A percentile compares a stretch with the other conserved stretches of the same genome.
Evolutionary conservation across 345 rosid genomes (phyloP).

Genomic region (Camelina laxa): DNA sequence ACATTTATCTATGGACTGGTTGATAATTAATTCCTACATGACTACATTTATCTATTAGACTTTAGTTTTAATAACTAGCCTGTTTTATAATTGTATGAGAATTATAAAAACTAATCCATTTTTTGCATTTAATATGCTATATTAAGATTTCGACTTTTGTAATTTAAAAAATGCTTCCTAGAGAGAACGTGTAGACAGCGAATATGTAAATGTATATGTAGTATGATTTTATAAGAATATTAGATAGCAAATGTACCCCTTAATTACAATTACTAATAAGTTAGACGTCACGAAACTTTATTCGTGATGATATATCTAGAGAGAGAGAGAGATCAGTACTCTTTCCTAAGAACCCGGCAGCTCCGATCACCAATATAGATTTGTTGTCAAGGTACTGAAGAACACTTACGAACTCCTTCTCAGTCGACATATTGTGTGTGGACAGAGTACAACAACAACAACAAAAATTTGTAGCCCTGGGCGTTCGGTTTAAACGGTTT

Average conservation of each 20-base stretch:
- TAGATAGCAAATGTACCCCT: too few relatives aligned
- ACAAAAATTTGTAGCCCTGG: too few relatives aligned
- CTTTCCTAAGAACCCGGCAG: constrained; percentile 46
- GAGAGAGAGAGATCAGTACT: constrained; percentile 27
- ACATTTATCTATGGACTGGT: too few relatives aligned
- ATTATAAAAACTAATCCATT: background rate
- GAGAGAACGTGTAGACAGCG: background rate
- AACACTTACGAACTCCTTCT: constrained; percentile 39
- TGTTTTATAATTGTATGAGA: too few relatives aligned
- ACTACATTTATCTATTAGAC: too few relatives aligned
- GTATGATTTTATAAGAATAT: too few relatives aligned
- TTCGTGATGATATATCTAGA: background rate
- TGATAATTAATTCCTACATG: too few relatives aligned
- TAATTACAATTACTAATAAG: too few relatives aligned
- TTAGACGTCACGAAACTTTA: too few relatives aligned
- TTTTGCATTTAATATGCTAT: background rate
- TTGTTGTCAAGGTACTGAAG: constrained; percentile 45
- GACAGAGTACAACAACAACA: background rate
- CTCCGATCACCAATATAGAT: constrained; percentile 43
- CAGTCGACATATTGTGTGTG: constrained; percentile 29
- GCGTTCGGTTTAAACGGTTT: too few relatives aligned
- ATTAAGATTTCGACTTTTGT: background rate
- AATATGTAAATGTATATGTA: too few relatives aligned
- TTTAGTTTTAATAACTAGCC: too few relatives aligned
- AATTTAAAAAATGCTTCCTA: background rate